Conservation (phyloP, 768 basidiomycete genomes). For the Rhizopogon vesiculosus region DNA sequence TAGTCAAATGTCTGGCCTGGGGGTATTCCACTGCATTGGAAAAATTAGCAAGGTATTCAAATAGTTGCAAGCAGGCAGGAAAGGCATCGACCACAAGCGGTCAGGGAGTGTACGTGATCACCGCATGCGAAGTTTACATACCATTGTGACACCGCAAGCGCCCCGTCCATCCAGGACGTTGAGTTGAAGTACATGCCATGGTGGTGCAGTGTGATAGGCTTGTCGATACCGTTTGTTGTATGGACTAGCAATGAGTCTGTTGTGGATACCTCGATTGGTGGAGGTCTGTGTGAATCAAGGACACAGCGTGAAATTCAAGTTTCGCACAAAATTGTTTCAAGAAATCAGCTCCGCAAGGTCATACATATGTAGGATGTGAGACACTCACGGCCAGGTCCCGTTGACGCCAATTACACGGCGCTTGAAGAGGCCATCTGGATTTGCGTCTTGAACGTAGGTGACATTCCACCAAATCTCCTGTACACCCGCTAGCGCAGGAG, state of each 20-base stretch:
- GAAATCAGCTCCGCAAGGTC: neutral
- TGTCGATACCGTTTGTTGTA: slow-evolving; percentile 64
- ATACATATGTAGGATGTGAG: neutral
- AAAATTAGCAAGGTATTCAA: neutral
- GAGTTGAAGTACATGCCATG: slow-evolving; percentile 96
- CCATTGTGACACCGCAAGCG: slow-evolving; percentile 81
- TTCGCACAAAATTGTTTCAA: no score
- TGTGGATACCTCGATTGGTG: slow-evolving; percentile 68
- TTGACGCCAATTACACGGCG: slow-evolving; percentile 87
- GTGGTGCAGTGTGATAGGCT: slow-evolving; percentile 74
- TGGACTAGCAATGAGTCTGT: slow-evolving; percentile 77
- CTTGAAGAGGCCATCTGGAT: slow-evolving; percentile 77
- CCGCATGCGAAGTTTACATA: slow-evolving; percentile 22
- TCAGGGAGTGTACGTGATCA: neutral
- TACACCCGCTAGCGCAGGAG: slow-evolving; percentile 54
- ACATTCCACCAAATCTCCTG: slow-evolving; percentile 89
- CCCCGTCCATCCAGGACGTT: slow-evolving; percentile 87
- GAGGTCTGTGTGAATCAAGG: slow-evolving; percentile 49
- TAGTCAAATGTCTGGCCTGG: slow-evolving; percentile 70
- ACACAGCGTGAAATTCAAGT: neutral
- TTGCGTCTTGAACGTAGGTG: slow-evolving; percentile 73
- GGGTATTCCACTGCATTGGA: slow-evolving; percentile 62
- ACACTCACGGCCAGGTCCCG: slow-evolving; percentile 85
- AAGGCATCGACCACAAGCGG: neutral
- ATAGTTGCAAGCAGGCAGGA: neutral